Percentiles rank a stretch among this genome's conserved stretches.
phyloP scores from a whole-genome alignment of 345 rosid genomes.

The Boechera retrofracta region DNA sequence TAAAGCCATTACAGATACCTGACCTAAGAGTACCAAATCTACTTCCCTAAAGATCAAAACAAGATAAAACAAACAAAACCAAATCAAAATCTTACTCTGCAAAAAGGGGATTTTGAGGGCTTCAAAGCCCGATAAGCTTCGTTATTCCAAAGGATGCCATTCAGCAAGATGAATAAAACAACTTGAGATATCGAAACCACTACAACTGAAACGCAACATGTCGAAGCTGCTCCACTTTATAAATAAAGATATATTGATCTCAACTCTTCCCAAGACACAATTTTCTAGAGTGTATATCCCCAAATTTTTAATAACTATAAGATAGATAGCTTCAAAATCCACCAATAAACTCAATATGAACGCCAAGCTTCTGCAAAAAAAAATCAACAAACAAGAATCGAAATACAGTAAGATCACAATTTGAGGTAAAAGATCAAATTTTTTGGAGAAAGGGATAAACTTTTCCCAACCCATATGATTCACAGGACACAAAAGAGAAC shows the following conservation, averaged over 20 bases:
- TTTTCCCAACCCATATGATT: background rate
- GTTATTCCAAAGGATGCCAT: conserved; percentile 42
- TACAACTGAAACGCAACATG: conserved; percentile 25
- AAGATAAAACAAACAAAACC: too few relatives aligned
- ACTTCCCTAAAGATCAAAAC: background rate
- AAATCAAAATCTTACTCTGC: conserved; percentile 14
- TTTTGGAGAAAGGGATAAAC: background rate
- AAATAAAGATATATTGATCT: background rate
- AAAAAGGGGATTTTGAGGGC: conserved; percentile 16
- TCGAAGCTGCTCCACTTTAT: conserved; percentile 26
- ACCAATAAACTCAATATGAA: conserved; percentile 1
- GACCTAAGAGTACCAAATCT: background rate
- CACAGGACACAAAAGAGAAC: background rate
- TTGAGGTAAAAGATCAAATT: background rate
- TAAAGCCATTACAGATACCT: background rate
- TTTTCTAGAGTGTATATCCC: background rate
- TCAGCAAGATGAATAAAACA: conserved; percentile 32
- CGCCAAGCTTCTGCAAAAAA: conserved; percentile 19
- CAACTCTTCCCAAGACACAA: background rate
- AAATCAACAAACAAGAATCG: background rate
- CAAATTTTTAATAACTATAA: background rate
- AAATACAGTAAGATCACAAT: background rate
- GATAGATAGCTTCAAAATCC: background rate
- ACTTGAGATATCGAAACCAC: conserved; percentile 33
- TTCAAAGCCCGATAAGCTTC: conserved; percentile 28